A percentile compares a stretch with the other conserved stretches of the same genome.
Evolutionary conservation across 1,284 basidiomycete species (phyloP).

Genomic region (Erythrobasidium hasegawianum): DNA sequence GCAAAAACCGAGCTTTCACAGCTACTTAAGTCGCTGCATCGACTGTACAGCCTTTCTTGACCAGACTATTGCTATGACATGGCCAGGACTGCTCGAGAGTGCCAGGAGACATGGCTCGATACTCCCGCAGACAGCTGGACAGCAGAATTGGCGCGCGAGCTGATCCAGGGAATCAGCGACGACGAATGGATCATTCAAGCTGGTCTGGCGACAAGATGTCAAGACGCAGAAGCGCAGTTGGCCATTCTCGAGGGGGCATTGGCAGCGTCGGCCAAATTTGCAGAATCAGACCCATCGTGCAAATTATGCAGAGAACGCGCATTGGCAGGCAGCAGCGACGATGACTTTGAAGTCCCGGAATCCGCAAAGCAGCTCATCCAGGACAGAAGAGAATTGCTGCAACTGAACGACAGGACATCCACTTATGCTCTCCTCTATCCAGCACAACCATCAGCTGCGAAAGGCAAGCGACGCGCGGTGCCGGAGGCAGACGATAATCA

Average conservation of each 20-base stretch:
- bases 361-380: not conserved
- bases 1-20: too few relatives aligned
- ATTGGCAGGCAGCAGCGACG: not conserved
- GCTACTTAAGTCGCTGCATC: too few relatives aligned
- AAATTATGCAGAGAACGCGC: not conserved
- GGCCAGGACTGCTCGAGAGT: too few relatives aligned
- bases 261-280: conserved; percentile 1
- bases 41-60: too few relatives aligned
- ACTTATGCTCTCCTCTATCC: conserved; percentile 38
- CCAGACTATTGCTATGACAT: too few relatives aligned
- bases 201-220: conserved; percentile 12
- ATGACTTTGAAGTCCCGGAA: conserved; percentile 15
- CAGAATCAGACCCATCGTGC: conserved; percentile 15
- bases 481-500: not conserved
- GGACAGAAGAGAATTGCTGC: conserved; percentile 34
- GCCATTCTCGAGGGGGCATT: conserved; percentile 21
- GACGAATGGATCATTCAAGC: conserved; percentile 31
- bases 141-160: conserved; percentile 5
- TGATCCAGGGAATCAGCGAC: conserved; percentile 2
- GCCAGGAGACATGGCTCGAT: conserved; percentile 25
- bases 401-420: conserved; percentile 34
- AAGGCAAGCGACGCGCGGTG: too few relatives aligned
- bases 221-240: conserved; percentile 9
- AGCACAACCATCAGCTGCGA: not conserved
- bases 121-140: conserved; percentile 9